phyloP scores from a whole-genome alignment of 169 alveolate genomes.

The Babesia ovata region DNA sequence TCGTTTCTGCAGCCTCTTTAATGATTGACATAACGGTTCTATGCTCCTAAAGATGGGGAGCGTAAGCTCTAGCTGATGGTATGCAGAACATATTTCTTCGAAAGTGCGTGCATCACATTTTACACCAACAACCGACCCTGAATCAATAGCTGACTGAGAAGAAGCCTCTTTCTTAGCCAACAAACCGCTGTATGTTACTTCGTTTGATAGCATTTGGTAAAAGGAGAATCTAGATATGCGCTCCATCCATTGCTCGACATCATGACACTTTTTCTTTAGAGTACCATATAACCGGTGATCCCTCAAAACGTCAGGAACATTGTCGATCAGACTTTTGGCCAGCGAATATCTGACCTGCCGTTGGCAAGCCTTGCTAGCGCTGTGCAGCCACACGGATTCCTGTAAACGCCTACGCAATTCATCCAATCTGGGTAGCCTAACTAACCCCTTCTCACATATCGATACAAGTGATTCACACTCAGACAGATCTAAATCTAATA shows the following conservation, averaged over 20 bases:
- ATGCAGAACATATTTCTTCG: slow-evolving; percentile 35
- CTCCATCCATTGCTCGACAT: slow-evolving; percentile 37
- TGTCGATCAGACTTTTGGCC: slow-evolving; percentile 24
- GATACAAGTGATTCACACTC: slow-evolving; percentile 41
- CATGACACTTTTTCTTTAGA: slow-evolving; percentile 20
- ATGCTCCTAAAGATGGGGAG: slow-evolving; percentile 42
- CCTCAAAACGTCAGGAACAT: slow-evolving; percentile 37
- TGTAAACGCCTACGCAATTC: slow-evolving; percentile 31
- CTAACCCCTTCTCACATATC: slow-evolving; percentile 30
- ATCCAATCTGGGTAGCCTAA: slow-evolving; percentile 51
- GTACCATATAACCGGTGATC: slow-evolving; percentile 20
- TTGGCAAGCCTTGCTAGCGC: slow-evolving; percentile 37
- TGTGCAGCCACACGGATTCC: slow-evolving; percentile 49
- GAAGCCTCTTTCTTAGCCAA: neutral
- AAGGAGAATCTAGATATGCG: slow-evolving; percentile 23
- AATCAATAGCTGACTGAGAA: neutral
- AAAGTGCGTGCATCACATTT: slow-evolving; percentile 36
- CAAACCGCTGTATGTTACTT: slow-evolving; percentile 2
- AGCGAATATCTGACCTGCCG: slow-evolving; percentile 48
- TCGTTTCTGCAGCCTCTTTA: slow-evolving; percentile 40
- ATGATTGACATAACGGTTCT: slow-evolving; percentile 48
- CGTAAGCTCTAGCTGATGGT: slow-evolving; percentile 39
- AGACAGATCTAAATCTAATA: slow-evolving; percentile 32
- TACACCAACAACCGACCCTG: neutral
- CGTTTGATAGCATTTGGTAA: slow-evolving; percentile 12